These are phyloP conservation scores for Curvularia spicifera DNA, from an alignment of 2,329 filamentous ascomycete genomes.

Conservation along the genomic window DNA sequence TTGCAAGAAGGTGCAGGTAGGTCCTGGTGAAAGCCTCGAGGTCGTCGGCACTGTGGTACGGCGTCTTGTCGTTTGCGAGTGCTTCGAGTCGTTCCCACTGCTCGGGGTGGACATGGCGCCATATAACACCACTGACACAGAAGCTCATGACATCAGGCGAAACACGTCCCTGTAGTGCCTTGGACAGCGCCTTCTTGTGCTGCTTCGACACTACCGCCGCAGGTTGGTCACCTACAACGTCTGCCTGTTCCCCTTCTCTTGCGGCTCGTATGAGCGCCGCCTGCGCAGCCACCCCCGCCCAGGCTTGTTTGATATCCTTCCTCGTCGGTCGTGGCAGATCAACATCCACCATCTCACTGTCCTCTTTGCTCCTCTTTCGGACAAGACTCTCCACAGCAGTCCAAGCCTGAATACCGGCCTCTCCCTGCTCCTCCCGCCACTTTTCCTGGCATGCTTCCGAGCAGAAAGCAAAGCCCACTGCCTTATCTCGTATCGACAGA, in stretches of 20 bases:
- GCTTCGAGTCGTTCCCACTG: constrained; percentile 44
- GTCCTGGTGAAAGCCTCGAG: constrained; percentile 49
- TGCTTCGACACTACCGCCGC: constrained; percentile 38
- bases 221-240: constrained; percentile 1
- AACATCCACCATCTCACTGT: constrained; percentile 44
- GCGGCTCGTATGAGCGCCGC: constrained; percentile 38
- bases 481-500: constrained; percentile 47
- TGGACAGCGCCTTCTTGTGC: constrained; percentile 41
- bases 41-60: constrained; percentile 52
- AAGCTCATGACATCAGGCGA: constrained; percentile 52
- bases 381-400: constrained; percentile 43
- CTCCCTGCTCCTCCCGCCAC: constrained; percentile 45
- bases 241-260: constrained; percentile 19
- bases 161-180: constrained; percentile 38
- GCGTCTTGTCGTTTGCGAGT: constrained; percentile 51
- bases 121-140: constrained; percentile 51
- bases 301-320: constrained; percentile 39
- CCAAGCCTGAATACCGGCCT: constrained; percentile 45
- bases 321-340: constrained; percentile 35
- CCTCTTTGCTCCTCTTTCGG: constrained; percentile 41
- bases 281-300: constrained; percentile 32
- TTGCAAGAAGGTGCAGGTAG: constrained; percentile 53
- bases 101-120: constrained; percentile 36
- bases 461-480: constrained; percentile 55
- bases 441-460: constrained; percentile 40